These are phyloP conservation scores for Chernovozyma sophiae-reginae DNA, from an alignment of 1,139 yeast genomes.

Conservation along the genomic window DNA sequence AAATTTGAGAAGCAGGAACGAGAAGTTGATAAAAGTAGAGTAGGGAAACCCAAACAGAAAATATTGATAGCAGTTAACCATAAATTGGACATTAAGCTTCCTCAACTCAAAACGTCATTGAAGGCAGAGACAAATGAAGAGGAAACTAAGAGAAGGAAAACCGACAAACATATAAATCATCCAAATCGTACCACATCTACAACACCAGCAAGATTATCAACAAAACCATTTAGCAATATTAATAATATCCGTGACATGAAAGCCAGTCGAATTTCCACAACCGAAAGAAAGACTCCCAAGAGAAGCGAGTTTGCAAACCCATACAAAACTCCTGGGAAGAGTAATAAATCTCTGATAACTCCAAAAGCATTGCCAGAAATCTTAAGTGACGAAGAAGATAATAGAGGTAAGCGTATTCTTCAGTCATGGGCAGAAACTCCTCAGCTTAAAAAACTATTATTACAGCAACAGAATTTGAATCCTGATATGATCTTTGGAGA, in stretches of 20 bases:
- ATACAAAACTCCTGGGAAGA: slow-evolving; percentile 8
- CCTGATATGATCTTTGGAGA: slow-evolving; percentile 79
- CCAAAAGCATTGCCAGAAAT: slow-evolving; percentile 39
- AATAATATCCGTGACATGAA: background rate
- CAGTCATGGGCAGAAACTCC: slow-evolving; percentile 76
- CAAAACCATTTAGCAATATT: background rate
- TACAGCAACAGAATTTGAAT: slow-evolving; percentile 57
- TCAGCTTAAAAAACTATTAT: slow-evolving; percentile 48
- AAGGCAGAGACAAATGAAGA: slow-evolving; percentile 1
- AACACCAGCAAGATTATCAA: background rate
- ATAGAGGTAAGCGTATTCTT: slow-evolving; percentile 36
- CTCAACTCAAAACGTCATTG: slow-evolving; percentile 2
- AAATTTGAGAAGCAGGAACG: background rate
- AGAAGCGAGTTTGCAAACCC: slow-evolving; percentile 5
- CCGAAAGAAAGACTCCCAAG: slow-evolving; percentile 1
- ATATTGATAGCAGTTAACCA: slow-evolving; percentile 27
- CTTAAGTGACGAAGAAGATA: slow-evolving; percentile 47
- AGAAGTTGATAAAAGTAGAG: background rate
- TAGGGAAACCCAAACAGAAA: slow-evolving; percentile 26
- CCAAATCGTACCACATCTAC: background rate
- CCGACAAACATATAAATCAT: background rate
- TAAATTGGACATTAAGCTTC: slow-evolving; percentile 14
- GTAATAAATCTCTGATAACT: slow-evolving; percentile 5
- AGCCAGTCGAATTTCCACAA: slow-evolving; percentile 1
- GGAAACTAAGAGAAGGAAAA: slow-evolving; percentile 1